Base-by-base conservation (phyloP, 805 yeast genomes). In the Cyberlindnera misumaiensis region DNA sequence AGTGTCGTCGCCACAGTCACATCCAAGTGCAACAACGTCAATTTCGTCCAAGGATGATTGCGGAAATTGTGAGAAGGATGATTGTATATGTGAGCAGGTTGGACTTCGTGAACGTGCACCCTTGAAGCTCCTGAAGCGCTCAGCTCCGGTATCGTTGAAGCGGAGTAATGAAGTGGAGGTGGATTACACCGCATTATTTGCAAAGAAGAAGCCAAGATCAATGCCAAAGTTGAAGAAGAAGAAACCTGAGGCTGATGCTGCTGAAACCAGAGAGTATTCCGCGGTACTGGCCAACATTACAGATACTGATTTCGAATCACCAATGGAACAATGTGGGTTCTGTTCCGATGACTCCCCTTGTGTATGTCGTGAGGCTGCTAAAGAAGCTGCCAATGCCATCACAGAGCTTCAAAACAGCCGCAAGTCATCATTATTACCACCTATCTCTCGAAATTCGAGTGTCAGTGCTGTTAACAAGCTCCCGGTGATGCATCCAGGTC, bases 271-370 rank as follows among this genome's bases (percentile, higher is more conserved):
- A n/a, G 54, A 47, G 20, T 50, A 46, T 35, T 39, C 49, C 11
- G 44, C 41, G 8, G 46, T 44, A 11, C 48, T 44, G 27, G 58
- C 49, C 15, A 38, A 44, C 13, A 43, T 51, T 13, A 44, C 45
- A 2, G 56, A 51, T 16, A 65, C 68, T 41, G 63, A 68, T 43
- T 75, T 70, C 35, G 60, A 61, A 28, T 72, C 75, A 2, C 73
- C 77, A 6, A 67, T 70, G 43, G 94, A 84, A 47, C 77, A 83
- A 42, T 90, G 97, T 61, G 97, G 97, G 0, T 89, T 90, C 60
- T 90, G 97, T 55, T 77, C 95, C 0, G 95, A 85, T 48, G 93
- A 80, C 48, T 80, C 95, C 0, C 89, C 95, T 2, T 90, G 97
- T 62, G 83, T 90, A 3, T 90, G 97, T 58, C 75, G 90, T 20